phyloP scores from a whole-genome alignment of 306 rosid genomes.

The Quercus robur region DNA sequence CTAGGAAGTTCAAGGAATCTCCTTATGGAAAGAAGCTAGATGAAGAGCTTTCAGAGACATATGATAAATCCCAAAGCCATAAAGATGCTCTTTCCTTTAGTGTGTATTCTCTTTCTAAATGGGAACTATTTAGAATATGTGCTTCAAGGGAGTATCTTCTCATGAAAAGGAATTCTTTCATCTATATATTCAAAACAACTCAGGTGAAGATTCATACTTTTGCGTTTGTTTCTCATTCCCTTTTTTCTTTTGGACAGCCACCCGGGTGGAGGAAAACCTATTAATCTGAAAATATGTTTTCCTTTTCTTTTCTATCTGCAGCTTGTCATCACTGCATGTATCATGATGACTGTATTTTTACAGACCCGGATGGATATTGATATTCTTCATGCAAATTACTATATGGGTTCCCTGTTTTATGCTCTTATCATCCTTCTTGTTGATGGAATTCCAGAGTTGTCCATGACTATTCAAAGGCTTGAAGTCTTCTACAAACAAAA shows the following conservation, averaged over 20 bases:
- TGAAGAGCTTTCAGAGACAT: constrained; percentile 19
- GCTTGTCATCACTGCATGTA: constrained; percentile 30
- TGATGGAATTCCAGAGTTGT: constrained; percentile 43
- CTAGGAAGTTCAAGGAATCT: constrained; percentile 30
- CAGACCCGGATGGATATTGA: constrained; percentile 34
- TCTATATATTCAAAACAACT: constrained; percentile 30
- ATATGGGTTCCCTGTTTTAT: constrained; percentile 42
- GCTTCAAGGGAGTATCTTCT: constrained; percentile 40
- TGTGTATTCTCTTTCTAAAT: constrained; percentile 32
- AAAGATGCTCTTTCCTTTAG: constrained; percentile 19
- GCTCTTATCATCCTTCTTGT: constrained; percentile 27
- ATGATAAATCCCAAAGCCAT: constrained; percentile 20
- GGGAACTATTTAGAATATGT: constrained; percentile 47
- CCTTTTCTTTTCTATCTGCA: constrained; percentile 7
- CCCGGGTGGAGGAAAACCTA: too few relatives aligned
- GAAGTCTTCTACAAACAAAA: constrained; percentile 43
- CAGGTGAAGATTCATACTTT: constrained; percentile 28
- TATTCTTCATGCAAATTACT: constrained; percentile 30
- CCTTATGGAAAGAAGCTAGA: constrained; percentile 30
- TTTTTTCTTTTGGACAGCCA: neutral
- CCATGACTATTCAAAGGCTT: constrained; percentile 41
- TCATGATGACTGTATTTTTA: constrained; percentile 50
- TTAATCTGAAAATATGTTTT: neutral
- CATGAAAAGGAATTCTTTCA: constrained; percentile 39
- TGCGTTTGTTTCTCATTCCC: neutral